These are phyloP conservation scores for Ganoderma resinaceum DNA, from an alignment of 1,284 basidiomycete genomes.

Conservation along the genomic window DNA sequence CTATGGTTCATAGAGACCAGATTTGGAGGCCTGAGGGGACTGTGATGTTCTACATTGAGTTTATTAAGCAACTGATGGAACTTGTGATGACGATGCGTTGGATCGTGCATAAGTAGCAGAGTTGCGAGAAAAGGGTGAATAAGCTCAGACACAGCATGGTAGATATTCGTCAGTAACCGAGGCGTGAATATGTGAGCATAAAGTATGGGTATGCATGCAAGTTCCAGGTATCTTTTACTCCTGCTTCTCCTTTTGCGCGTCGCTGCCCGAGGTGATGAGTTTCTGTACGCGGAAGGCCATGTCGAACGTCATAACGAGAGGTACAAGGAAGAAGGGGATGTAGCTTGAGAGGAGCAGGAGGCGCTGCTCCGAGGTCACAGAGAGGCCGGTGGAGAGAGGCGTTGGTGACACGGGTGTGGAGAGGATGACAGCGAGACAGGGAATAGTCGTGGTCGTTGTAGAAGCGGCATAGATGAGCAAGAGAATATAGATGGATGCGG, in stretches of 20 bases:
- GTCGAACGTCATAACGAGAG: constrained; percentile 75
- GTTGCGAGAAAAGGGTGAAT: not conserved
- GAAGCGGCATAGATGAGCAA: constrained; percentile 81
- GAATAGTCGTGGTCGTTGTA: constrained; percentile 77
- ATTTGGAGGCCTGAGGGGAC: no score
- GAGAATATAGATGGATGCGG: constrained; percentile 51
- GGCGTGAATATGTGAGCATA: not conserved
- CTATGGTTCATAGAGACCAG: no score
- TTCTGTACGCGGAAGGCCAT: constrained; percentile 60
- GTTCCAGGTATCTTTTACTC: constrained; percentile 12
- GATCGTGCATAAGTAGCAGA: not conserved
- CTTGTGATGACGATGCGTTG: no score
- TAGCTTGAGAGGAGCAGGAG: constrained; percentile 73
- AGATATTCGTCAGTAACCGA: not conserved
- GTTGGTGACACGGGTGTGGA: constrained; percentile 43
- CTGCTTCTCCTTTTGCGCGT: constrained; percentile 17
- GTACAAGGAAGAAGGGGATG: constrained; percentile 78
- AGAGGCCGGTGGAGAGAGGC: constrained; percentile 37
- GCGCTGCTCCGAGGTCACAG: constrained; percentile 53
- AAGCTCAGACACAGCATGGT: not conserved
- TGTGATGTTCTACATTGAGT: no score
- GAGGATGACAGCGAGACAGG: constrained; percentile 71
- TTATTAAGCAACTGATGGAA: no score
- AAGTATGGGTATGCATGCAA: constrained; percentile 1
- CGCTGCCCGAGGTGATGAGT: constrained; percentile 30